These are phyloP conservation scores for Betula pendula DNA, from an alignment of 306 rosid genomes.

Conservation along the genomic window DNA sequence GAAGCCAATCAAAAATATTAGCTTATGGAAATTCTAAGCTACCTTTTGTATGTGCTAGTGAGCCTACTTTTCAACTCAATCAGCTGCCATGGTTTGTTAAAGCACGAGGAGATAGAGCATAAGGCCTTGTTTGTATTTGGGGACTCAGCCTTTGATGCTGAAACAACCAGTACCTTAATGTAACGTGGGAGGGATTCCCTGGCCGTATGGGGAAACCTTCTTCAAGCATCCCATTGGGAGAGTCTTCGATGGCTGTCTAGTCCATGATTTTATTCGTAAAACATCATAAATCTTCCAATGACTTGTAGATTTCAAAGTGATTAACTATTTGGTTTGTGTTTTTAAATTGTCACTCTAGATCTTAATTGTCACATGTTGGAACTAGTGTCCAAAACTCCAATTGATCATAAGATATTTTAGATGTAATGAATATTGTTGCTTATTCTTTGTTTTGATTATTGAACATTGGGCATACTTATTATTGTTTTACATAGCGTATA, in stretches of 20 bases:
- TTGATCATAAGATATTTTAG: too few species aligned
- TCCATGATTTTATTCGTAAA: conserved; percentile 40
- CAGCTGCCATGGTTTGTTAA: not conserved
- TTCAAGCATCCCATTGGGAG: conserved; percentile 41
- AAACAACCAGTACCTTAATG: conserved; percentile 35
- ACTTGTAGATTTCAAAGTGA: not conserved
- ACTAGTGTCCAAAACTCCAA: too few species aligned
- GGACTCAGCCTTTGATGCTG: conserved; percentile 40
- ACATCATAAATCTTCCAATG: not conserved
- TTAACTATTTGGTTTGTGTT: too few species aligned
- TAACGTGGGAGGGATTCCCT: conserved; percentile 14
- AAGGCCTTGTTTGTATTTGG: conserved; percentile 39
- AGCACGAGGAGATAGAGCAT: not conserved
- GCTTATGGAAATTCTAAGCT: not conserved
- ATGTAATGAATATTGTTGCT: too few species aligned
- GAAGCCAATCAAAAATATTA: too few species aligned
- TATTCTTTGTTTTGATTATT: too few species aligned
- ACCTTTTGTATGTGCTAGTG: not conserved
- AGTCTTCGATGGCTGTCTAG: conserved; percentile 41
- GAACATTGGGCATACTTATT: too few species aligned
- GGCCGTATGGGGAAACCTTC: conserved; percentile 48
- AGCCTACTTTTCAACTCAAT: conserved; percentile 1
- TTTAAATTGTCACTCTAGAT: too few species aligned
- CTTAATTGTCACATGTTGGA: too few species aligned
- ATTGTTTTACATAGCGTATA: too few species aligned